Evolutionary conservation across 192 early-diverging fungal genomes (phyloP).

Genomic region (Coemansia sp.): DNA sequence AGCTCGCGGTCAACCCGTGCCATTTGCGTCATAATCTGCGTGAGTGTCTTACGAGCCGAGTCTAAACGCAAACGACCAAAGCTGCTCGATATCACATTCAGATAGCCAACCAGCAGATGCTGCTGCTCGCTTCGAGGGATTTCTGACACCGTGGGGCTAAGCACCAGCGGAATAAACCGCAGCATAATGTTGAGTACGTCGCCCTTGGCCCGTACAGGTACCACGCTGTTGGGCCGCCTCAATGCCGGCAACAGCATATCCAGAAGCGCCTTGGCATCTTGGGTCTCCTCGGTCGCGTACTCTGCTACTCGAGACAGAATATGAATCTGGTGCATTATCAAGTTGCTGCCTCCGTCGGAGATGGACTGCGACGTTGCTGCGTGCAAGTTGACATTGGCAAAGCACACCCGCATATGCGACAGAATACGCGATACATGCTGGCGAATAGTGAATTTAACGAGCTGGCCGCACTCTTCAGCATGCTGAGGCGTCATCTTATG

Average conservation of each 20-base stretch:
- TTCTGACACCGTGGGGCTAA: conserved; percentile 1
- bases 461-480: conserved; percentile 13
- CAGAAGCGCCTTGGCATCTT: conserved; percentile 66
- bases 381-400: conserved; percentile 7
- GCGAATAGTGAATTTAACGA: conserved; percentile 20
- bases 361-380: background rate
- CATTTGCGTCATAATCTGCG: conserved; percentile 63
- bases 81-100: conserved; percentile 62
- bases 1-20: conserved; percentile 55
- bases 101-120: conserved; percentile 59
- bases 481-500: conserved; percentile 29
- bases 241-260: conserved; percentile 82
- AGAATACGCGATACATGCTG: conserved; percentile 37
- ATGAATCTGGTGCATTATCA: conserved; percentile 67
- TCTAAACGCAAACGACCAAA: conserved; percentile 66
- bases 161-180: conserved; percentile 77
- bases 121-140: conserved; percentile 13
- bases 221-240: conserved; percentile 62
- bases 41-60: conserved; percentile 62
- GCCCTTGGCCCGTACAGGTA: conserved; percentile 78
- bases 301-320: conserved; percentile 75
- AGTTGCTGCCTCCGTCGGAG: conserved; percentile 6
- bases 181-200: conserved; percentile 80
- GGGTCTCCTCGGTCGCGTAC: conserved; percentile 65
- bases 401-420: conserved; percentile 47